Percentiles rank a stretch among this genome's conserved stretches.
Conservation (phyloP, 176 grass and related monocot species). For the Rhynchospora tenuis region DNA sequence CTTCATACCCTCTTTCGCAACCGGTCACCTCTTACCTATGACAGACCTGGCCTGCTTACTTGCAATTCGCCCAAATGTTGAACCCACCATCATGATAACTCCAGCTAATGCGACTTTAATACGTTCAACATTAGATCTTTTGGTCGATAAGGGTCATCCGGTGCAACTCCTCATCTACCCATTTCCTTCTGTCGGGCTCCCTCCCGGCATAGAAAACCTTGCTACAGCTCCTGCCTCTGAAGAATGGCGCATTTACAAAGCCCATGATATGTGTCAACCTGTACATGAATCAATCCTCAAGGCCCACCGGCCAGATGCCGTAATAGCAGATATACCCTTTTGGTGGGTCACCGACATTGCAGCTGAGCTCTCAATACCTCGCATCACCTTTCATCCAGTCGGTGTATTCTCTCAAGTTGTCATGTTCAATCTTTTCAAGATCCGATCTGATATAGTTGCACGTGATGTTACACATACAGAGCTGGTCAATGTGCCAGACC, state of each 20-base stretch:
- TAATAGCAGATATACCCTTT: conserved; percentile 57
- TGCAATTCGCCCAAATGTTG: conserved; percentile 19
- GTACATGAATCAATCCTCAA: conserved; percentile 43
- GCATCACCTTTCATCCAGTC: conserved; percentile 61
- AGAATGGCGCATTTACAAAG: conserved; percentile 42
- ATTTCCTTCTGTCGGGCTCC: conserved; percentile 62
- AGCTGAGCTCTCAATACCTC: conserved; percentile 41
- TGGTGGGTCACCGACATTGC: conserved; percentile 44
- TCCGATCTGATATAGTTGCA: conserved; percentile 35
- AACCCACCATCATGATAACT: conserved; percentile 34
- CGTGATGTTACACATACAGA: background rate
- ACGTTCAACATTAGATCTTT: conserved; percentile 11
- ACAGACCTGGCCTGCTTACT: conserved; percentile 57
- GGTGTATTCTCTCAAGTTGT: conserved; percentile 54
- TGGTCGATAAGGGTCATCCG: conserved; percentile 14
- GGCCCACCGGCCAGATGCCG: conserved; percentile 46
- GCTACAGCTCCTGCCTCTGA: conserved; percentile 20
- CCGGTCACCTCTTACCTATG: conserved; percentile 70
- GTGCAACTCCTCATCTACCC: conserved; percentile 35
- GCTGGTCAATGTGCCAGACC: conserved; percentile 29
- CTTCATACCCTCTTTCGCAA: conserved; percentile 62
- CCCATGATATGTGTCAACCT: conserved; percentile 35
- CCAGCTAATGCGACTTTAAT: conserved; percentile 19
- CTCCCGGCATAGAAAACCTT: conserved; percentile 44
- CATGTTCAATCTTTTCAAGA: conserved; percentile 46